phyloP scores from a whole-genome alignment of 176 grass and related monocot species.

The bread wheat (Triticum aestivum) region IWGSC_CS_RefSeq_v2.1 NC_057805.1:463585937-463586436 shows the following conservation, averaged over 20 bases:
- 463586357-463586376: background rate
- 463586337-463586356: background rate
- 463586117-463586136: background rate
- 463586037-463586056: constrained; percentile 93
- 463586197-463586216: constrained; percentile 76
- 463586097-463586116: background rate
- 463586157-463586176: constrained; percentile 29
- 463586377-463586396: constrained; percentile 93
- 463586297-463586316: constrained; percentile 39
- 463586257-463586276: constrained; percentile 92
- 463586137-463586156: background rate
- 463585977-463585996: constrained; percentile 93
- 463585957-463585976: constrained; percentile 49
- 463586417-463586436: constrained; percentile 74
- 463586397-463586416: constrained; percentile 93
- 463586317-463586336: background rate
- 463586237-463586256: constrained; percentile 94
- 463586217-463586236: constrained; percentile 97
- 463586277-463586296: constrained; percentile 95
- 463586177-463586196: constrained; percentile 73
- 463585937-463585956: background rate
- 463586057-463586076: constrained; percentile 80
- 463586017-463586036: constrained; percentile 85
- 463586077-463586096: constrained; percentile 61
- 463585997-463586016: constrained; percentile 86